Percentiles rank a stretch among this genome's conserved stretches.
phyloP scores from a whole-genome alignment of 495 filamentous ascomycete species.

The Aspergillus ostianus region DNA sequence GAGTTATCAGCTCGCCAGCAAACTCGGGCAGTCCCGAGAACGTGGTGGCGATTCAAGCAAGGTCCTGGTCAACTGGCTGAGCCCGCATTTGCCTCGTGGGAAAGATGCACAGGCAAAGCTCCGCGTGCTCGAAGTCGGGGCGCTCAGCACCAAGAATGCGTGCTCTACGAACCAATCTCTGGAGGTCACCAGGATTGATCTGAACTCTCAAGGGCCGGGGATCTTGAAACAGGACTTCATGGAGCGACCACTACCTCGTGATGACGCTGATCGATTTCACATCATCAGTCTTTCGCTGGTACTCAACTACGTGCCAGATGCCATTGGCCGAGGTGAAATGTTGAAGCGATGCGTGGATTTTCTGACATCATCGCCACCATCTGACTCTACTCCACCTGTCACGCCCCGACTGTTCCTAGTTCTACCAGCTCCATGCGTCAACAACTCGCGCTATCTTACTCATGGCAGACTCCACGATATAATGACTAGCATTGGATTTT shows the following conservation, averaged over 20 bases:
- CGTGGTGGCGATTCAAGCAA: constrained; percentile 90
- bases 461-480: constrained; percentile 69
- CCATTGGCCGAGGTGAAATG: constrained; percentile 80
- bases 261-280: constrained; percentile 68
- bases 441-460: constrained; percentile 88
- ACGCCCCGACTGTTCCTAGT: constrained; percentile 88
- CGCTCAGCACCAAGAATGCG: constrained; percentile 78
- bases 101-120: constrained; percentile 35
- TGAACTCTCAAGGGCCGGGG: constrained; percentile 76
- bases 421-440: constrained; percentile 81
- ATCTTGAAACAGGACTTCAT: constrained; percentile 95
- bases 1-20: constrained; percentile 85
- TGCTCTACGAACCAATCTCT: constrained; percentile 71
- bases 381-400: constrained; percentile 25
- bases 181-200: constrained; percentile 81
- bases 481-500: constrained; percentile 75
- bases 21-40: constrained; percentile 76
- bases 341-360: constrained; percentile 60
- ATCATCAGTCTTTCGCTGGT: constrained; percentile 92
- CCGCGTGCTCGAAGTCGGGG: constrained; percentile 83
- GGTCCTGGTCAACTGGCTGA: constrained; percentile 83
- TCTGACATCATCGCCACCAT: constrained; percentile 60
- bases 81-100: constrained; percentile 36
- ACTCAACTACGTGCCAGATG: constrained; percentile 86
- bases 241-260: constrained; percentile 69